Base-by-base conservation (phyloP, 768 basidiomycete species). In the Suillus lakei region DNA sequence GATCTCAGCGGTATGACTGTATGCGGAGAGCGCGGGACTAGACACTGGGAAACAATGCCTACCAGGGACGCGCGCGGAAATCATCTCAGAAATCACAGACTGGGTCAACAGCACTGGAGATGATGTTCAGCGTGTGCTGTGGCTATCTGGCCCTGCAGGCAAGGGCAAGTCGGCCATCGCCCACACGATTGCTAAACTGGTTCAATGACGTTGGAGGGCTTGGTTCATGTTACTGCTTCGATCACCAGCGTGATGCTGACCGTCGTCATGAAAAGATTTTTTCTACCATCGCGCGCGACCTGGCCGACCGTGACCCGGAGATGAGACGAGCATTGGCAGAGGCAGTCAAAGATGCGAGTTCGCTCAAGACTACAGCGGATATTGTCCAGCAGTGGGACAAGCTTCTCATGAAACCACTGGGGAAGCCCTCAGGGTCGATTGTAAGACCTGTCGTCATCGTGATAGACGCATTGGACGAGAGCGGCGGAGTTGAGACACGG, bases 381-480 rank as follows among this genome's bases (percentile, higher is more conserved):
- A 44, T 60, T 18, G 8, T 60, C 39, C 34, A 38, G 9, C 72
- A 72, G 56, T 68, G 72, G 32, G 58, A 64, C 3, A 61, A 66
- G 7, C 61, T 72, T 26, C 67, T 73, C 26, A 26, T 71, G 39
- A 44, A 60, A 60, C 61, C 23, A 66, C 71, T 13, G 55, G 5
- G 8, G 5, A 39, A 38, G 62, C 43, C 16, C 15, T 67, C 63
- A 4, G 60, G 67, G 50, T 23, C 43, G n/a, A 32, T 5, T 32
- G 38, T 69, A 48, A 66, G 70, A 16, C 75, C 70, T 46, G 65
- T 75, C 15, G 58, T 73, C 18, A 58, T 73, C 28, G 61, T 76
- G 53, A 70, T 74, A 41, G 74, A 76, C 48, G 74, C 62, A 15
- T 41, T 73, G 12, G 69, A 71, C 51, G 69, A 67, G 46, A 68